Conservation (phyloP, 2,329 filamentous ascomycete genomes). For the Epichloe uncinata region DNA sequence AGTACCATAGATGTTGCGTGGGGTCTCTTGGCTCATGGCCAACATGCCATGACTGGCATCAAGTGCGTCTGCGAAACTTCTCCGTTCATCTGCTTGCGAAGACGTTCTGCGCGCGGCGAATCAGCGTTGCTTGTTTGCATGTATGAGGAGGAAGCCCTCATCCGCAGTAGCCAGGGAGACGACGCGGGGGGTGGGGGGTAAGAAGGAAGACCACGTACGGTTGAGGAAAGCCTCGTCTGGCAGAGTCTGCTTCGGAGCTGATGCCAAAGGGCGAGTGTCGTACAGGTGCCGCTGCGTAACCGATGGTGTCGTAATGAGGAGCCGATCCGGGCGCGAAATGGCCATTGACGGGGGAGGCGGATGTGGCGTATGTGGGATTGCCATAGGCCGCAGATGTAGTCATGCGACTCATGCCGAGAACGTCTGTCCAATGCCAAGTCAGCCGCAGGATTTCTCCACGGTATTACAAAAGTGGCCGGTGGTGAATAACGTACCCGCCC, state of each 20-base stretch:
- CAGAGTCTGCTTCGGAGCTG: slow-evolving; percentile 40
- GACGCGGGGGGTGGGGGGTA: neutral
- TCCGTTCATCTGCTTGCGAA: slow-evolving; percentile 40
- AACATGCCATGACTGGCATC: slow-evolving; percentile 92
- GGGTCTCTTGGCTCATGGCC: slow-evolving; percentile 89
- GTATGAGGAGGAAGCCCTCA: too few relatives aligned
- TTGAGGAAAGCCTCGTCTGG: slow-evolving; percentile 60
- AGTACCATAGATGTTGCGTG: slow-evolving; percentile 74
- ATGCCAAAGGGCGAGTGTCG: slow-evolving; percentile 42
- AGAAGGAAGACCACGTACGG: slow-evolving; percentile 50
- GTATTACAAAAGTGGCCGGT: neutral
- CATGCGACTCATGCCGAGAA: slow-evolving; percentile 54
- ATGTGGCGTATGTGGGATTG: slow-evolving; percentile 53
- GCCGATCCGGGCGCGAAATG: slow-evolving; percentile 51
- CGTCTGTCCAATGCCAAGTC: slow-evolving; percentile 41
- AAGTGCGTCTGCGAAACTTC: slow-evolving; percentile 75
- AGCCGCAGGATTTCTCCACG: slow-evolving; percentile 38
- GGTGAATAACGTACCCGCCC: slow-evolving; percentile 44
- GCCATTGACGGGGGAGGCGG: slow-evolving; percentile 51
- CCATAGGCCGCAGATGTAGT: slow-evolving; percentile 53
- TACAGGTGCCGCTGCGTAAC: slow-evolving; percentile 55
- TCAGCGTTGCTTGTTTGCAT: neutral
- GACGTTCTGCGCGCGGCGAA: slow-evolving; percentile 21
- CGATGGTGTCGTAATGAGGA: slow-evolving; percentile 61
- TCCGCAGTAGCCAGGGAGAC: neutral